Percentiles rank a stretch among this genome's conserved stretches.
phyloP scores from a whole-genome alignment of 169 alveolate species.

The Plasmodium yoelii region DNA sequence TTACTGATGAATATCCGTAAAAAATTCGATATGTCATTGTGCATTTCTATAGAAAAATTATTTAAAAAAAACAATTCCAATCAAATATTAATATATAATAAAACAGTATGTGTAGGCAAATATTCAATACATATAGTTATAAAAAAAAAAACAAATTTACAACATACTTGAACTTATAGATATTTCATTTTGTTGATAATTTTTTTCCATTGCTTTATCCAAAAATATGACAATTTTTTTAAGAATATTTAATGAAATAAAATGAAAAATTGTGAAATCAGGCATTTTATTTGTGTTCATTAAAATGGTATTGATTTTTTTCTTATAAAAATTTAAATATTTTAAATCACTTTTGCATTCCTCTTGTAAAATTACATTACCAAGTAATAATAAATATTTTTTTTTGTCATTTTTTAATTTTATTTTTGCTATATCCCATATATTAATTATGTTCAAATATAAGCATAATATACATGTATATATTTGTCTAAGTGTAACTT shows the following conservation, averaged over 20 bases:
- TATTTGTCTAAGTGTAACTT: conserved; percentile 29
- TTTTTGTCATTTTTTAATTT: neutral
- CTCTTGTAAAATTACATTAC: neutral
- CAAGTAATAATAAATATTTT: neutral
- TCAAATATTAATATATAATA: neutral
- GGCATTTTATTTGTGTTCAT: neutral
- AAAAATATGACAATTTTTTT: conserved; percentile 23
- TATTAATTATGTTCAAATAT: conserved; percentile 22
- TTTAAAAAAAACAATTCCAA: neutral
- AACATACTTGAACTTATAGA: conserved; percentile 37
- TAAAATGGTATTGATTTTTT: neutral
- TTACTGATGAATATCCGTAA: neutral
- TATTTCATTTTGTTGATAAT: conserved; percentile 41
- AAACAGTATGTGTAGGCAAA: neutral
- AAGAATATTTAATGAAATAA: conserved; percentile 20
- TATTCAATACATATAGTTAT: neutral
- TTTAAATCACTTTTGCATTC: neutral
- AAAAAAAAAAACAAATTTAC: neutral
- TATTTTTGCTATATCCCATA: neutral
- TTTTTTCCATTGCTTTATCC: conserved; percentile 12
- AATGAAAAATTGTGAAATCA: neutral
- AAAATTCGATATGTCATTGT: conserved; percentile 30
- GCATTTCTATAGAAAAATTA: conserved; percentile 23
- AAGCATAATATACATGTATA: conserved; percentile 15
- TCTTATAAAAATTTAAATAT: neutral